A percentile compares a stretch with the other conserved stretches of the same genome.
These are phyloP conservation scores for Fusarium newnesense DNA, from an alignment of 2,329 filamentous ascomycete genomes.

Conservation along the genomic window DNA sequence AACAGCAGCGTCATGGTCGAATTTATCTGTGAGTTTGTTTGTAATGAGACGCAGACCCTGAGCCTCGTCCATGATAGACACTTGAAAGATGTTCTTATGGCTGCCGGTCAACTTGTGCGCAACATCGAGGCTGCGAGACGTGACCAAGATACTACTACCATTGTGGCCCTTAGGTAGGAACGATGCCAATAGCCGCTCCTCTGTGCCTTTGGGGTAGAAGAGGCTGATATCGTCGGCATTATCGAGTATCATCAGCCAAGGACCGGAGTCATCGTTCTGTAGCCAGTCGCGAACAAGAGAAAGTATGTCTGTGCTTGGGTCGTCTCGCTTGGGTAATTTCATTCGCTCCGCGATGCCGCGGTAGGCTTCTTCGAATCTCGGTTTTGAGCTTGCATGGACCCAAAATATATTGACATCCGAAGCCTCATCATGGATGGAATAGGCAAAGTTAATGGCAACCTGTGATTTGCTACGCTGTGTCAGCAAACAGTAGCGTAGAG, in stretches of 20 bases:
- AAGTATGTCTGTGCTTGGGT: slow-evolving; percentile 48
- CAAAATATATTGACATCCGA: slow-evolving; percentile 50
- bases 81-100: slow-evolving; percentile 1
- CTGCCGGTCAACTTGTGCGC: slow-evolving; percentile 23
- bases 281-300: slow-evolving; percentile 46
- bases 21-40: slow-evolving; percentile 17
- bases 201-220: neutral
- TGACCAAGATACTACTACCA: too few relatives aligned
- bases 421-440: slow-evolving; percentile 41
- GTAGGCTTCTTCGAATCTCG: slow-evolving; percentile 50
- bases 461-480: slow-evolving; percentile 35
- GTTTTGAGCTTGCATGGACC: slow-evolving; percentile 49
- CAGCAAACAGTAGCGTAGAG: too few relatives aligned
- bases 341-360: slow-evolving; percentile 47
- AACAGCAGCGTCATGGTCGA: neutral
- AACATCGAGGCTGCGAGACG: slow-evolving; percentile 20
- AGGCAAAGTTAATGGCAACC: slow-evolving; percentile 50
- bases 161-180: too few relatives aligned
- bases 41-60: slow-evolving; percentile 23
- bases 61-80: slow-evolving; percentile 22
- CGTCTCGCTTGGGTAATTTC: slow-evolving; percentile 44
- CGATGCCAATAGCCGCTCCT: neutral
- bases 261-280: slow-evolving; percentile 32
- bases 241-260: slow-evolving; percentile 39
- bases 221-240: slow-evolving; percentile 31